These are phyloP conservation scores for Aureobasidium sp. DNA, from an alignment of 2,329 filamentous ascomycete species.

Conservation along the genomic window DNA sequence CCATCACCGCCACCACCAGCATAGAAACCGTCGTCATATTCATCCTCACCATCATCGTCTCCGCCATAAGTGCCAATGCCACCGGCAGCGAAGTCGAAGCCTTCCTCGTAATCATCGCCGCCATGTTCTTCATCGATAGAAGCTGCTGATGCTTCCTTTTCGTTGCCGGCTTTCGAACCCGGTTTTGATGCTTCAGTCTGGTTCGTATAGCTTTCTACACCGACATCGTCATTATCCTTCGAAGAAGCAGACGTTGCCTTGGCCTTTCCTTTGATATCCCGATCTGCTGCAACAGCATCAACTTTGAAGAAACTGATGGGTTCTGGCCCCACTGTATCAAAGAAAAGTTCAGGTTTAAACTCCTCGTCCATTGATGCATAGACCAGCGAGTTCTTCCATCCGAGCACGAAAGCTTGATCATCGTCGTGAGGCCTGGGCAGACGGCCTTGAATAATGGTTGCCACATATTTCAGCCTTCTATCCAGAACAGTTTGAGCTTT, in stretches of 20 bases:
- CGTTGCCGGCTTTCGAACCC: neutral
- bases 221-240: neutral
- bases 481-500: neutral
- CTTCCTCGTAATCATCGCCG: neutral
- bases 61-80: neutral
- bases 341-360: neutral
- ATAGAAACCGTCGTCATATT: no score
- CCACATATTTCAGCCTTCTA: neutral
- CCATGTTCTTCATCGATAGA: no score
- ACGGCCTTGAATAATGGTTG: neutral
- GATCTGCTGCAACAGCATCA: neutral
- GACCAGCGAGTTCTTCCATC: neutral
- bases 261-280: neutral
- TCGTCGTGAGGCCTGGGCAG: neutral
- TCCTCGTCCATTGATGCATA: neutral
- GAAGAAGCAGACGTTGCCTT: no score
- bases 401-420: neutral
- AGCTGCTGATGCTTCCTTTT: neutral
- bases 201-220: neutral
- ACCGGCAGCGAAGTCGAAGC: neutral
- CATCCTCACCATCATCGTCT: no score
- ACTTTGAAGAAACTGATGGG: neutral
- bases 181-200: neutral
- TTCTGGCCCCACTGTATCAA: neutral
- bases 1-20: no score